Conservation (phyloP, 306 rosid species). For the Gastrolobium bilobum region DNA sequence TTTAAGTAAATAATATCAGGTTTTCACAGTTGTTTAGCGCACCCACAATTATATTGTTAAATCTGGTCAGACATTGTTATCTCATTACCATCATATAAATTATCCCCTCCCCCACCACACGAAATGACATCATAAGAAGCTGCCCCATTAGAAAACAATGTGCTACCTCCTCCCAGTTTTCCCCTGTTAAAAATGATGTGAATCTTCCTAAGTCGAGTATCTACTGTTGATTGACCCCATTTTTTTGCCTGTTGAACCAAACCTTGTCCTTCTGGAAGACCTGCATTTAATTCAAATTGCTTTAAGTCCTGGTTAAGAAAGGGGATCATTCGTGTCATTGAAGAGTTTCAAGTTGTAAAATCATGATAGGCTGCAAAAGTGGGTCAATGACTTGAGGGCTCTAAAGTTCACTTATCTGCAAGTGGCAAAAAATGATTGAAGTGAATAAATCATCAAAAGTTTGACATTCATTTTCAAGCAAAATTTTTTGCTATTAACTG, state of each 20-base stretch:
- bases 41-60: conserved; percentile 15
- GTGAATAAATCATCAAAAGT: background rate
- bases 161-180: background rate
- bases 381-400: background rate
- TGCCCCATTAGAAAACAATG: background rate
- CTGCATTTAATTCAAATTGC: background rate
- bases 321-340: background rate
- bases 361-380: background rate
- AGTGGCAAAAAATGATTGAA: background rate
- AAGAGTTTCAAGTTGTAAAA: background rate
- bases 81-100: background rate
- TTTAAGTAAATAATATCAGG: background rate
- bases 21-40: background rate
- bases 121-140: background rate
- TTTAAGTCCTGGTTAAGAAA: background rate
- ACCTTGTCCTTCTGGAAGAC: background rate
- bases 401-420: background rate
- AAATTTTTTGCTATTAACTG: background rate
- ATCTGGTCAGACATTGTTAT: background rate
- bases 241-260: conserved; percentile 1
- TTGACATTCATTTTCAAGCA: background rate
- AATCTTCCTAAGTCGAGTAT: conserved; percentile 7
- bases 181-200: background rate
- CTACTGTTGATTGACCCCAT: background rate
- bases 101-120: background rate